These are phyloP conservation scores for Tylopilus felleus DNA, from an alignment of 768 basidiomycete genomes.

Conservation along the genomic window DNA sequence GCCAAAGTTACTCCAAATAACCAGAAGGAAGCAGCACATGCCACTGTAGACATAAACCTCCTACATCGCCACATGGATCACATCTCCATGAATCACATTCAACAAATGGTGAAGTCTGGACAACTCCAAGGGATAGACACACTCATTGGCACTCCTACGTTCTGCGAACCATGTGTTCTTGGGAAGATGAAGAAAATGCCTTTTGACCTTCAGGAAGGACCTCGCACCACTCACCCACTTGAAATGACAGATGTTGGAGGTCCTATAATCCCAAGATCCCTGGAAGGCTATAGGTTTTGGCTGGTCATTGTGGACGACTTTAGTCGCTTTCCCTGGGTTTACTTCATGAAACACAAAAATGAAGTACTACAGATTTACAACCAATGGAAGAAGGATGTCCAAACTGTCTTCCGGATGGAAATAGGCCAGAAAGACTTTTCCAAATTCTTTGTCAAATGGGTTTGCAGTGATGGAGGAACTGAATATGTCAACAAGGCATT, in stretches of 20 bases:
- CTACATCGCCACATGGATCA: background rate
- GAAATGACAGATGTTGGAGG: background rate
- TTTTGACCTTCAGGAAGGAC: background rate
- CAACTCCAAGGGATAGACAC: background rate
- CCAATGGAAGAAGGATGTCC: background rate
- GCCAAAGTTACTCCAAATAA: too few species aligned
- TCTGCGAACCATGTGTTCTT: too few species aligned
- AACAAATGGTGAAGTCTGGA: background rate
- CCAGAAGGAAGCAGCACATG: too few species aligned
- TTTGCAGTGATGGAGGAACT: background rate
- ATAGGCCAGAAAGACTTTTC: background rate
- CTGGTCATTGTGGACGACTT: background rate
- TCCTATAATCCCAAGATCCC: background rate
- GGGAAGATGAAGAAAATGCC: conserved; percentile 1
- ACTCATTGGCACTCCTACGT: background rate
- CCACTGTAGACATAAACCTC: background rate
- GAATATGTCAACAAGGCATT: background rate
- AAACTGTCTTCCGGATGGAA: background rate
- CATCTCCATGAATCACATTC: background rate
- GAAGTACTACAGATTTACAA: background rate
- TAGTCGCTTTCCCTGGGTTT: background rate
- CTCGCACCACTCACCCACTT: too few species aligned
- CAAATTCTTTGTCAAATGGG: background rate
- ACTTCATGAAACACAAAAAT: background rate
- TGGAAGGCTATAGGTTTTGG: background rate